Percentiles rank a stretch among this genome's conserved stretches.
Evolutionary conservation across 2,329 filamentous ascomycete species (phyloP).

Genomic region (Phoma herbarum): DNA sequence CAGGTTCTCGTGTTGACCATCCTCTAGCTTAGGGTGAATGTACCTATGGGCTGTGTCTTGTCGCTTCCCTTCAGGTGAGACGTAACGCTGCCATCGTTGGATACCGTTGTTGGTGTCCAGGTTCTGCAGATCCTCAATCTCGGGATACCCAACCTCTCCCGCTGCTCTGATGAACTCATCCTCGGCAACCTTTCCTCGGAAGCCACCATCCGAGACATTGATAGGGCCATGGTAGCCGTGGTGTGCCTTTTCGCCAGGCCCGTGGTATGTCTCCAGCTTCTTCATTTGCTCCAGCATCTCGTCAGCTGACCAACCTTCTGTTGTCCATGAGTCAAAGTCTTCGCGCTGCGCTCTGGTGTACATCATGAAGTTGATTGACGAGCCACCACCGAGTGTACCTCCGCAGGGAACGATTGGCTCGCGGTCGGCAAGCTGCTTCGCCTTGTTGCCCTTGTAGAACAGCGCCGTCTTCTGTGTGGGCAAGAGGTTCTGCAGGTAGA

Average conservation of each 20-base stretch:
- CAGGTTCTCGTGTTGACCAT: slow-evolving; percentile 64
- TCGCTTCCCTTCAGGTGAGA: slow-evolving; percentile 62
- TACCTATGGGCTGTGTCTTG: slow-evolving; percentile 67
- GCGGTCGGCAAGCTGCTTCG: slow-evolving; percentile 58
- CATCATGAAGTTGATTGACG: slow-evolving; percentile 54
- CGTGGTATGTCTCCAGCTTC: slow-evolving; percentile 68
- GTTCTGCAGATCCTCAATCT: slow-evolving; percentile 64
- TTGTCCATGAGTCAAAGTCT: slow-evolving; percentile 64
- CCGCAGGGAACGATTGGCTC: slow-evolving; percentile 55
- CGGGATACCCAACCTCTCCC: slow-evolving; percentile 58
- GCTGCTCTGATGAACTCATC: slow-evolving; percentile 62
- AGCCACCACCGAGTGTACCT: slow-evolving; percentile 68
- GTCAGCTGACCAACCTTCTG: slow-evolving; percentile 60
- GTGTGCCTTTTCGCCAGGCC: slow-evolving; percentile 52
- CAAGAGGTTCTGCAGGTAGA: slow-evolving; percentile 59
- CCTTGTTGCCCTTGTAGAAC: slow-evolving; percentile 62
- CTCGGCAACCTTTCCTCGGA: slow-evolving; percentile 52
- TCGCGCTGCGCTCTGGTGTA: slow-evolving; percentile 57
- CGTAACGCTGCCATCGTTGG: slow-evolving; percentile 60
- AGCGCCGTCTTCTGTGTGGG: slow-evolving; percentile 60
- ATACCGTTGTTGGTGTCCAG: slow-evolving; percentile 57
- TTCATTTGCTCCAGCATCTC: slow-evolving; percentile 64
- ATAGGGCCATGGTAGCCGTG: slow-evolving; percentile 67
- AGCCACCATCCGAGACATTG: slow-evolving; percentile 63
- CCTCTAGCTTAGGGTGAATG: slow-evolving; percentile 61